A percentile compares a stretch with the other conserved stretches of the same genome.
These are phyloP conservation scores for Phaeosphaeriaceae sp. DNA, from an alignment of 2,329 filamentous ascomycete species.

Conservation along the genomic window DNA sequence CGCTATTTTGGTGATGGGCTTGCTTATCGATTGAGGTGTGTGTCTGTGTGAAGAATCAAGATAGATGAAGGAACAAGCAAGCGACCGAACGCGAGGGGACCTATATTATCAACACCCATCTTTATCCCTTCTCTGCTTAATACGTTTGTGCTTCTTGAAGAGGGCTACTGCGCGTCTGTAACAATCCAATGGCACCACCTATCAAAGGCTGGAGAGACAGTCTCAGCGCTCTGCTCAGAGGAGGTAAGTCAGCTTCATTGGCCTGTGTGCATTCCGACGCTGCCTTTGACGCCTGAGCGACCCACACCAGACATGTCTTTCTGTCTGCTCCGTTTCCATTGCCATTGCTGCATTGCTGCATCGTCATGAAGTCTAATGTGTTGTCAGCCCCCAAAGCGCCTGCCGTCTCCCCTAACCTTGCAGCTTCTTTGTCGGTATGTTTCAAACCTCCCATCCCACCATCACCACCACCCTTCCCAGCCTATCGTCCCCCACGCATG, in stretches of 20 bases:
- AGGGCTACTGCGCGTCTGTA: constrained; percentile 21
- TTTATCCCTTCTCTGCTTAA: not conserved
- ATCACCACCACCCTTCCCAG: constrained; percentile 20
- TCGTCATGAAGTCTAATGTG: constrained; percentile 37
- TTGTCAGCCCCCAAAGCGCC: constrained; percentile 46
- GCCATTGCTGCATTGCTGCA: constrained; percentile 15
- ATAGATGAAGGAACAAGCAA: not conserved
- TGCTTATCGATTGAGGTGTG: not conserved
- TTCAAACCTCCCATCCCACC: constrained; percentile 34
- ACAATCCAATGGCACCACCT: constrained; percentile 42
- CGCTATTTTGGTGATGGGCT: constrained; percentile 1
- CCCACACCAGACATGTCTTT: constrained; percentile 27
- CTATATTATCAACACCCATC: constrained; percentile 12
- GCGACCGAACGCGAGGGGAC: constrained; percentile 1
- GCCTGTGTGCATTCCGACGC: constrained; percentile 26
- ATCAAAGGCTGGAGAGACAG: constrained; percentile 38
- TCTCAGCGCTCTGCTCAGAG: constrained; percentile 44
- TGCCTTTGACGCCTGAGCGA: constrained; percentile 32
- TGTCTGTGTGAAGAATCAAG: too few relatives aligned
- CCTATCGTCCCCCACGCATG: constrained; percentile 29
- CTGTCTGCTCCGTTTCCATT: constrained; percentile 16
- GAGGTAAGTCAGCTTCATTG: constrained; percentile 48
- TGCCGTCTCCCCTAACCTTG: constrained; percentile 41
- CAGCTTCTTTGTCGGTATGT: constrained; percentile 49
- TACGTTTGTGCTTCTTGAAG: constrained; percentile 13